Evolutionary conservation across 2,329 filamentous ascomycete genomes (phyloP).

Genomic region (Zopfia rhizophila): DNA sequence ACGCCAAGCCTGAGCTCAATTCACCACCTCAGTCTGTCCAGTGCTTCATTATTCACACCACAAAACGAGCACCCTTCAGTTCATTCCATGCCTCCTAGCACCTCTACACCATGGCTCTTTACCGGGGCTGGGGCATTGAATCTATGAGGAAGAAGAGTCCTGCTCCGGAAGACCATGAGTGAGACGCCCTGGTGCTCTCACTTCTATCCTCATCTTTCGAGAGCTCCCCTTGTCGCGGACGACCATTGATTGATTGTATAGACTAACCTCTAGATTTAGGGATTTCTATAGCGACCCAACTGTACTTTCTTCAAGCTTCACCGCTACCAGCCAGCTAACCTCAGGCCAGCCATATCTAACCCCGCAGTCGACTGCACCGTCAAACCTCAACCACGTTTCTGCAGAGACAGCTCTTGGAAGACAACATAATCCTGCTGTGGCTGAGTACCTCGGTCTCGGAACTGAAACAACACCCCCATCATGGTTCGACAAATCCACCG

Average conservation of each 20-base stretch:
- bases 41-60: too few species aligned
- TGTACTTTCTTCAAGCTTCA: constrained; percentile 8
- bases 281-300: background rate
- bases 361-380: constrained; percentile 17
- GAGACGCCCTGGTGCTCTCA: constrained; percentile 1
- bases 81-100: too few species aligned
- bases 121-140: constrained; percentile 16
- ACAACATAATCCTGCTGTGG: constrained; percentile 38
- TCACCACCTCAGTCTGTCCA: too few species aligned
- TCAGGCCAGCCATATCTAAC: constrained; percentile 10
- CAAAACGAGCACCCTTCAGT: too few species aligned
- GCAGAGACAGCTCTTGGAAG: constrained; percentile 4
- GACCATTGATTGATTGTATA: too few species aligned
- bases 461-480: constrained; percentile 8
- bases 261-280: too few species aligned
- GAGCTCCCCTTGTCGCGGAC: too few species aligned
- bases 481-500: constrained; percentile 5
- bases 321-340: constrained; percentile 5
- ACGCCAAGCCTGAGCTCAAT: too few species aligned
- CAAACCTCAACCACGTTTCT: constrained; percentile 2
- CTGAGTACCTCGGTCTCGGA: constrained; percentile 40
- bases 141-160: background rate
- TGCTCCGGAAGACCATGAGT: background rate
- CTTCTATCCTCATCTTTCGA: background rate
- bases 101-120: constrained; percentile 9